phyloP scores from a whole-genome alignment of 345 rosid species.

The Populus nigra region DNA sequence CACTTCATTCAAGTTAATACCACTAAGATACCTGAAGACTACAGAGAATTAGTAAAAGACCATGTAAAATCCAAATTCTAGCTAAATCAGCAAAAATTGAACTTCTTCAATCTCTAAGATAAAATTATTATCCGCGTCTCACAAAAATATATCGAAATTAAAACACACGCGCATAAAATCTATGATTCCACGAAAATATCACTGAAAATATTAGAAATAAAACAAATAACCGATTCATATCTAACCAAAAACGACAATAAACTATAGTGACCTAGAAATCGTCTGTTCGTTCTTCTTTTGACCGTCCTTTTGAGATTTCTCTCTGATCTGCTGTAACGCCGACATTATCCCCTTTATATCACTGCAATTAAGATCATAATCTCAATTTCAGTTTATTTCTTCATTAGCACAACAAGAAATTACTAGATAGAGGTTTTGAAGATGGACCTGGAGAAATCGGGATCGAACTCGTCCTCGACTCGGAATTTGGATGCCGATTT shows the following conservation, averaged over 20 bases:
- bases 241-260: background rate
- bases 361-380: constrained; percentile 37
- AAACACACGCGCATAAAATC: background rate
- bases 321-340: constrained; percentile 71
- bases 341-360: constrained; percentile 79
- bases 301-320: constrained; percentile 73
- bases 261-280: constrained; percentile 56
- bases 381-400: background rate
- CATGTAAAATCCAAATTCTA: background rate
- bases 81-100: background rate
- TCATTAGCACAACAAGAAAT: background rate
- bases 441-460: constrained; percentile 55
- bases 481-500: constrained; percentile 41
- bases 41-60: no score
- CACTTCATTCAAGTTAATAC: background rate
- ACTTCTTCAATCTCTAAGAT: background rate
- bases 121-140: background rate
- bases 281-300: constrained; percentile 84
- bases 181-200: background rate
- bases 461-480: constrained; percentile 52
- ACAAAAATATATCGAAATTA: background rate
- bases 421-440: background rate
- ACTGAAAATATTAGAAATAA: background rate
- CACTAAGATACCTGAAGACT: background rate
- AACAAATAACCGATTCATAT: background rate